Evolutionary conservation across 208 protist genomes (phyloP).

Genomic region (Crithidia mellificae): DNA sequence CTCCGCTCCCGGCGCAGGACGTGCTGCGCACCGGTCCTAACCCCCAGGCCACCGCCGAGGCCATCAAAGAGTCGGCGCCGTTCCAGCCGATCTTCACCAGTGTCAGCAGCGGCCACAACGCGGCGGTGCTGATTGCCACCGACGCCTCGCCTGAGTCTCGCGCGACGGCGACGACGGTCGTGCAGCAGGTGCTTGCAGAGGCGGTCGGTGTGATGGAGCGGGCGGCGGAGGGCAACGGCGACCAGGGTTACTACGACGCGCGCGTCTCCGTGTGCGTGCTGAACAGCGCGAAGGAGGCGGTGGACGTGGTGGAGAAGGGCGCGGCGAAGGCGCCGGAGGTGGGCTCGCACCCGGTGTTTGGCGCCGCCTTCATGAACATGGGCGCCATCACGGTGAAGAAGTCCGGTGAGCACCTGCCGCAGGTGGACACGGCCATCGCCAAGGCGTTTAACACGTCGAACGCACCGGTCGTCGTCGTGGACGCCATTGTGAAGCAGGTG

Average conservation of each 20-base stretch:
- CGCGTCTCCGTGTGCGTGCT: conserved; percentile 42
- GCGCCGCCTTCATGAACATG: conserved; percentile 55
- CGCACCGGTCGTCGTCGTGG: conserved; percentile 37
- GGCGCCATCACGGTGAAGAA: conserved; percentile 29
- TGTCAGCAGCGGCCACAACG: conserved; percentile 57
- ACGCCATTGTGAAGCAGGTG: conserved; percentile 64
- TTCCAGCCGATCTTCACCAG: conserved; percentile 26
- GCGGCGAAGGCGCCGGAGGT: conserved; percentile 32
- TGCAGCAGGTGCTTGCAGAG: conserved; percentile 32
- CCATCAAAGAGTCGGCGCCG: conserved; percentile 2
- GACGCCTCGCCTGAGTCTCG: conserved; percentile 31
- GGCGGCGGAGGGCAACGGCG: conserved; percentile 29
- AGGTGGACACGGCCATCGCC: conserved; percentile 34
- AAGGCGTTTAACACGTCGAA: conserved; percentile 26
- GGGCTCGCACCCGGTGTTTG: conserved; percentile 62
- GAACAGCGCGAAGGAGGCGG: conserved; percentile 32
- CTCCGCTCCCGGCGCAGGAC: conserved; percentile 13
- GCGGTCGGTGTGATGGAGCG: conserved; percentile 31
- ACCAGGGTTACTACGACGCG: conserved; percentile 44
- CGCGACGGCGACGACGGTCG: conserved; percentile 20
- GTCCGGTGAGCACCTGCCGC: conserved; percentile 11
- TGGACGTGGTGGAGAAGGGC: conserved; percentile 26
- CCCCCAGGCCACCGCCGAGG: conserved; percentile 8
- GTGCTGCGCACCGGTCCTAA: conserved; percentile 23
- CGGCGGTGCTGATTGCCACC: conserved; percentile 36